Evolutionary conservation across 306 rosid genomes (phyloP).

Genomic region (Pueraria montana): DNA sequence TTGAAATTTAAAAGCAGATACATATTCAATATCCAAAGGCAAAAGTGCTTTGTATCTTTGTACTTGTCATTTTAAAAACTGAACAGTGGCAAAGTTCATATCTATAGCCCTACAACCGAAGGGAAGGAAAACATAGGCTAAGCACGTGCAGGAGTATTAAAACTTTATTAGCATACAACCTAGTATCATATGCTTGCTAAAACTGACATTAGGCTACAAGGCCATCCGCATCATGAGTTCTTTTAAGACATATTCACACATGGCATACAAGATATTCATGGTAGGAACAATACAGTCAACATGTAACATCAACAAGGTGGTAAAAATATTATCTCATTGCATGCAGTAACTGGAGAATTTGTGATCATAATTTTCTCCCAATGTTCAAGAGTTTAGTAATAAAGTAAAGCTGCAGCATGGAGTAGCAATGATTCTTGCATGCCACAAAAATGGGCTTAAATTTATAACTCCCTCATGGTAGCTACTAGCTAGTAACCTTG

Average conservation of each 20-base stretch:
- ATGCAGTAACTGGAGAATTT: constrained; percentile 1
- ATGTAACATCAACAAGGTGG: neutral
- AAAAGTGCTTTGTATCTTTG: neutral
- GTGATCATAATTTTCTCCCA: neutral
- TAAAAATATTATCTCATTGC: constrained; percentile 3
- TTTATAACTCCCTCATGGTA: constrained; percentile 1
- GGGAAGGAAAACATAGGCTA: constrained; percentile 1
- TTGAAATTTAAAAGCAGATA: neutral
- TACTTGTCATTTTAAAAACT: neutral
- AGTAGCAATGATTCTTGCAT: constrained; percentile 10
- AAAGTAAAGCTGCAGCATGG: neutral
- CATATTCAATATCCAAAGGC: constrained; percentile 11
- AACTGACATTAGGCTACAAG: constrained; percentile 21
- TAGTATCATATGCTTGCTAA: constrained; percentile 28
- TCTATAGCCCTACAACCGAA: neutral
- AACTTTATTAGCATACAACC: constrained; percentile 1
- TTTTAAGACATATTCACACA: neutral
- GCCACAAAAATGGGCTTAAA: neutral
- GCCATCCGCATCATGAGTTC: neutral
- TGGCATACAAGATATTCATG: neutral
- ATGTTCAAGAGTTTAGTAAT: neutral
- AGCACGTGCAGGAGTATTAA: neutral
- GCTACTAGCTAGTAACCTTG: constrained; percentile 22
- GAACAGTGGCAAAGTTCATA: neutral
- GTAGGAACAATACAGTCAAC: constrained; percentile 26